Evolutionary conservation across 306 rosid genomes (phyloP).

Genomic region (Quercus robur): DNA sequence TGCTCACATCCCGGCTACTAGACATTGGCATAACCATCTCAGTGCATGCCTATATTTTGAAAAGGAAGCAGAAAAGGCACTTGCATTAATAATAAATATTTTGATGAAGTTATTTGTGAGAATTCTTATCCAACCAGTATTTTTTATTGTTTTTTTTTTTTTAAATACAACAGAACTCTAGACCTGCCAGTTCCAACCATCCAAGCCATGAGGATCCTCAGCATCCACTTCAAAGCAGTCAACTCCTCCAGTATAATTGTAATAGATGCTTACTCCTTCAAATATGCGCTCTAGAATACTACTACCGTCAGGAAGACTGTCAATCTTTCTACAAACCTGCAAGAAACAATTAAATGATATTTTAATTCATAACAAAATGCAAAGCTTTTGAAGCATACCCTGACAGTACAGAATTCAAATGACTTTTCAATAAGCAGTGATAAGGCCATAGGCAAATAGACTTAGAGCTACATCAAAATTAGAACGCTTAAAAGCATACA

Average conservation of each 20-base stretch:
- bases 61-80: conserved; percentile 9
- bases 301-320: conserved; percentile 45
- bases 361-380: conserved; percentile 6
- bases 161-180: neutral
- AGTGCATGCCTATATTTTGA: conserved; percentile 64
- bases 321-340: conserved; percentile 74
- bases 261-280: conserved; percentile 67
- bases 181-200: conserved; percentile 94
- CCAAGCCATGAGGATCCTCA: conserved; percentile 72
- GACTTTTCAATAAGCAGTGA: neutral
- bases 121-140: neutral
- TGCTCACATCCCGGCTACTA: conserved; percentile 50
- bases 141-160: too few relatives aligned
- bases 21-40: conserved; percentile 96
- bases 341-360: conserved; percentile 3
- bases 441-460: neutral
- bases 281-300: conserved; percentile 59
- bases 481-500: neutral
- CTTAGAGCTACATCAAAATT: neutral
- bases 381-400: neutral
- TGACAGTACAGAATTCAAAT: neutral
- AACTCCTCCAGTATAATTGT: conserved; percentile 65
- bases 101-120: conserved; percentile 16
- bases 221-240: conserved; percentile 63
- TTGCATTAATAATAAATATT: neutral